Evolutionary conservation across 192 early-diverging fungal genomes (phyloP), one percentile per base, ranked within the genome.

Genomic region (Lobulomyces angularis): DNA sequence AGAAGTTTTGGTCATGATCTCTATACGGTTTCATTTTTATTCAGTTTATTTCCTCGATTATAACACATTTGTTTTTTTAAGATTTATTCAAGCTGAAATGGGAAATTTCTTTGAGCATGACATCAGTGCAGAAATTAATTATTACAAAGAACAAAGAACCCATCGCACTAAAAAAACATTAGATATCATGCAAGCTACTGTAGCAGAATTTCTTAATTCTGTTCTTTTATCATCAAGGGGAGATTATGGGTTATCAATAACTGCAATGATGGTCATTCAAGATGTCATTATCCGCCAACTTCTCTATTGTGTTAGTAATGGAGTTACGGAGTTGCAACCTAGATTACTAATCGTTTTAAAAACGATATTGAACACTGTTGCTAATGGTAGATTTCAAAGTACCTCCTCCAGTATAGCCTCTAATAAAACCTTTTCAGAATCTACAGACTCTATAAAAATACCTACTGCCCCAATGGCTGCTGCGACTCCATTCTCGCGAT

Each of bases 281-380:
- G 55, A 59, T 26, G 51, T 48, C 2, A 50, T 56, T 0, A 50
- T 80, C 16, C 53, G 60, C 20, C 80, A 80, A 50, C 41, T 82
- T 27, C 56, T 79, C 5, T 75, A 56, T 29, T 79, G 75, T 38
- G 72, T 82, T 35, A 34, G 45, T 27, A 46, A 53, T 12, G 37
- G 48, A 7, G 45, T 61, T 0, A 51, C 79, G 1, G 76, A 79
- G 26, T 41, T 79, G 4, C 80, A 82, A 43, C 64, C 64, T n/a
- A 50, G 61, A 16, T 48, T 82, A 11, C 44, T 82, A 16, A 67
- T 71, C 35, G 36, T 79, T 8, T 32, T 79, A 12, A 62, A 64
- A 16, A 51, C 67, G 1, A 43, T 53, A 21, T n/a, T 39, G 6
- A 42, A 25, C 22, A 32, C 35, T 25, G 14, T 29, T 14, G 16